phyloP scores from a whole-genome alignment of 148 eudicot species.

The Fallopia convolvulus region DNA sequence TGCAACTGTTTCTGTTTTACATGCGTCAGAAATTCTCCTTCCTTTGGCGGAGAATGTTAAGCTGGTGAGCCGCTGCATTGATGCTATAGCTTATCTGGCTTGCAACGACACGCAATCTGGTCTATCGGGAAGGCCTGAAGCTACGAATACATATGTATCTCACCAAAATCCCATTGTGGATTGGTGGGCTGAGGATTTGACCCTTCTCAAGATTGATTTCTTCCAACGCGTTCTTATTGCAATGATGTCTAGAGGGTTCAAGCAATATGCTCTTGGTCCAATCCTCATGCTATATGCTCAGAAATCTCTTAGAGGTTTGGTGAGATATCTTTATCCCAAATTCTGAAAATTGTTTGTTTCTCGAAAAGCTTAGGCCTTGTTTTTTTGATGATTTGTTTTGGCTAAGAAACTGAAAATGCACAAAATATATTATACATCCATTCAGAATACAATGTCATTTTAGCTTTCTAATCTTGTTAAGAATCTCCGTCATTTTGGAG shows the following conservation, averaged over 20 bases:
- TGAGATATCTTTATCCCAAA: slow-evolving; percentile 31
- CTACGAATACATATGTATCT: slow-evolving; percentile 19
- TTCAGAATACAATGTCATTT: too few species aligned
- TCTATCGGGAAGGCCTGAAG: slow-evolving; percentile 16
- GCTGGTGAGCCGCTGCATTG: slow-evolving; percentile 75
- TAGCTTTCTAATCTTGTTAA: too few species aligned
- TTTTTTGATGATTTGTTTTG: background rate
- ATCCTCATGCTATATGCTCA: slow-evolving; percentile 87
- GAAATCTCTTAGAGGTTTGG: slow-evolving; percentile 88
- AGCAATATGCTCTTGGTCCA: slow-evolving; percentile 77
- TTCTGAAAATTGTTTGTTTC: background rate
- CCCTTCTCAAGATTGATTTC: slow-evolving; percentile 65
- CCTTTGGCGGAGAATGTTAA: slow-evolving; percentile 72
- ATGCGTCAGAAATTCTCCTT: slow-evolving; percentile 44
- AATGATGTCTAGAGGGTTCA: slow-evolving; percentile 77
- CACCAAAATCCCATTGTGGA: slow-evolving; percentile 52
- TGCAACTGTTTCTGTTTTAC: slow-evolving; percentile 58
- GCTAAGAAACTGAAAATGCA: background rate
- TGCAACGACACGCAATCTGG: slow-evolving; percentile 53
- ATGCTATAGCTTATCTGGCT: slow-evolving; percentile 58
- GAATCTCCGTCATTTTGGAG: too few species aligned
- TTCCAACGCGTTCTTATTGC: slow-evolving; percentile 78
- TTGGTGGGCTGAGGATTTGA: slow-evolving; percentile 97
- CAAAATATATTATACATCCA: background rate
- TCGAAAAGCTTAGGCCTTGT: background rate